Conservation (phyloP, 805 yeast genomes). For the Ogataea philodendri region DNA sequence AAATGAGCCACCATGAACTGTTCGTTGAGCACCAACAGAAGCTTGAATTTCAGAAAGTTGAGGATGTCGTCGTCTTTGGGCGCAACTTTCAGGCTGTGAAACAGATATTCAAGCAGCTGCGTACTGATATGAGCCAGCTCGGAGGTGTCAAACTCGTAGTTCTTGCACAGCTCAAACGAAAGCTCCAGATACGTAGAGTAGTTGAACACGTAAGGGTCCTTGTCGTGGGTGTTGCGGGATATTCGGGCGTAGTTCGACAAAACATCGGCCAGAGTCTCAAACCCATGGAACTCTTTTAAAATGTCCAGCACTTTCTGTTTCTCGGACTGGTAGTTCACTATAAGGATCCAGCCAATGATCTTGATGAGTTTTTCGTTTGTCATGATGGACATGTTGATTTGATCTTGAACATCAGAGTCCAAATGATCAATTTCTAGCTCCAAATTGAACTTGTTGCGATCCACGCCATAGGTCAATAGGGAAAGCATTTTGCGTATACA, state of each 20-base stretch:
- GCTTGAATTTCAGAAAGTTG: constrained; percentile 66
- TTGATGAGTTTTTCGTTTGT: constrained; percentile 32
- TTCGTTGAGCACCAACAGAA: constrained; percentile 76
- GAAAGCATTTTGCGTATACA: constrained; percentile 51
- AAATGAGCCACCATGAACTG: constrained; percentile 71
- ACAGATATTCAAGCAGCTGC: constrained; percentile 47
- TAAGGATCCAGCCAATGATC: constrained; percentile 34
- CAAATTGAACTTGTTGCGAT: constrained; percentile 26
- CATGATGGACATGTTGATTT: constrained; percentile 24
- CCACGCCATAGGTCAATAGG: constrained; percentile 35
- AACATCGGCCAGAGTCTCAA: constrained; percentile 38
- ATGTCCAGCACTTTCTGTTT: constrained; percentile 38
- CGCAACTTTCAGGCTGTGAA: constrained; percentile 41
- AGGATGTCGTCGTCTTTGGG: constrained; percentile 52
- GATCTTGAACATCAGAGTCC: constrained; percentile 17
- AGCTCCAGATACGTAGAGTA: constrained; percentile 44
- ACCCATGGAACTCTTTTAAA: constrained; percentile 53
- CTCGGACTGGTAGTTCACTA: constrained; percentile 24
- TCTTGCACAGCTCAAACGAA: constrained; percentile 53
- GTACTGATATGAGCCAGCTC: constrained; percentile 44
- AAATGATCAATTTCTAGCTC: constrained; percentile 18
- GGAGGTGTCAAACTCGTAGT: constrained; percentile 41
- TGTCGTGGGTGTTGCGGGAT: constrained; percentile 39
- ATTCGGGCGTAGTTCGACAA: constrained; percentile 28
- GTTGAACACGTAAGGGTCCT: constrained; percentile 24